These are phyloP conservation scores for Echium plantagineum DNA, from an alignment of 257 asterid genomes.

Conservation along the genomic window DNA sequence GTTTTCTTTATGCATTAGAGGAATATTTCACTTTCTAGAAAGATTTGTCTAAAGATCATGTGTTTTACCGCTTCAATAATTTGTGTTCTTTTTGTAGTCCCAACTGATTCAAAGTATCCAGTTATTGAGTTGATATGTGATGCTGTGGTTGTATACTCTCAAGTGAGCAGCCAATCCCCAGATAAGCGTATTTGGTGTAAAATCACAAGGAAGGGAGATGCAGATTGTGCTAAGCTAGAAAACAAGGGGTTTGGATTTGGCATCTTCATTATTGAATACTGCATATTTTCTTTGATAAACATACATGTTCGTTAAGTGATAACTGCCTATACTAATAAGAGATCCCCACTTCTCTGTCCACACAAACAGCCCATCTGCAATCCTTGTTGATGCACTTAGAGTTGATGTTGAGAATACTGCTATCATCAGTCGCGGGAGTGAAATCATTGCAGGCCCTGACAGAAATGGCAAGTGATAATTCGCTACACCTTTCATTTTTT, in stretches of 20 bases:
- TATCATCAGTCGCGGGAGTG: constrained; percentile 69
- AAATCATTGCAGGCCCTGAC: constrained; percentile 56
- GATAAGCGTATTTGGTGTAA: constrained; percentile 74
- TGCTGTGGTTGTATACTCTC: constrained; percentile 47
- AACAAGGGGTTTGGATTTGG: constrained; percentile 34
- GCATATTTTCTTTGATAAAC: neutral
- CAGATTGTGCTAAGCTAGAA: constrained; percentile 48
- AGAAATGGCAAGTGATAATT: constrained; percentile 37
- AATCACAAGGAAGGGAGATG: constrained; percentile 66
- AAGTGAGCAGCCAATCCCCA: constrained; percentile 28
- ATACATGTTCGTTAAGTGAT: neutral
- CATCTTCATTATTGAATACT: neutral
- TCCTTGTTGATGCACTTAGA: constrained; percentile 57
- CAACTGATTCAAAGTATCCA: constrained; percentile 38
- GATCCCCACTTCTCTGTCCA: neutral
- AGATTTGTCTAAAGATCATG: neutral
- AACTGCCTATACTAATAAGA: neutral
- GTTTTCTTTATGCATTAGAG: too few species aligned
- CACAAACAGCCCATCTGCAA: constrained; percentile 30
- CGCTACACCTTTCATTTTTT: constrained; percentile 6
- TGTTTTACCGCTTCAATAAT: constrained; percentile 7
- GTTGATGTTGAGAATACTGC: constrained; percentile 48
- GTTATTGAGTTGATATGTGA: constrained; percentile 54
- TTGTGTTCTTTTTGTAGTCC: constrained; percentile 36
- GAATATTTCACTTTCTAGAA: too few species aligned